A percentile compares a stretch with the other conserved stretches of the same genome.
phyloP scores from a whole-genome alignment of 176 grass and related monocot species.

The Raddia distichophylla region DNA sequence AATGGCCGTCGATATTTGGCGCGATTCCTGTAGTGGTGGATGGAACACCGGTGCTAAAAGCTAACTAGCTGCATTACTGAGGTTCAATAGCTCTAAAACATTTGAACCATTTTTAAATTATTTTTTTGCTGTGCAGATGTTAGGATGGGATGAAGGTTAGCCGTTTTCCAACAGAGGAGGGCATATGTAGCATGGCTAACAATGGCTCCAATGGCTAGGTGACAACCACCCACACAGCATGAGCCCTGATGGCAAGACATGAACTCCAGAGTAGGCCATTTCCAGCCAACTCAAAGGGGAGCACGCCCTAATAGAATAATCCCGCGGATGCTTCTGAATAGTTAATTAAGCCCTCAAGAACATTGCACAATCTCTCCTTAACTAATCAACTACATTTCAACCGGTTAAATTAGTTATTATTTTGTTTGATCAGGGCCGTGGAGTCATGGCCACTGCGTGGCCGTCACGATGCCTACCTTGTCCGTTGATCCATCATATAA shows the following conservation, averaged over 20 bases:
- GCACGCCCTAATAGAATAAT: background rate
- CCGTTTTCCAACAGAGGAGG: too few species aligned
- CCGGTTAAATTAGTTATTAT: background rate
- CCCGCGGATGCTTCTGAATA: background rate
- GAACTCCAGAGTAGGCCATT: conserved; percentile 21
- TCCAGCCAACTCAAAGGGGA: background rate
- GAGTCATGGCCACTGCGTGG: conserved; percentile 45
- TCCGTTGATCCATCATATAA: background rate
- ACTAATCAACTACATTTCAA: background rate
- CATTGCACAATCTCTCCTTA: background rate
- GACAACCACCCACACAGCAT: background rate
- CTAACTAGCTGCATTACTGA: too few species aligned
- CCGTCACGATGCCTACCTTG: conserved; percentile 52
- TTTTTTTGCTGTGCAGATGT: too few species aligned
- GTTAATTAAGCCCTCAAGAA: background rate
- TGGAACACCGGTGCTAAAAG: too few species aligned
- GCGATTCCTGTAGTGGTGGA: too few species aligned
- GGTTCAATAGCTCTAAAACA: too few species aligned
- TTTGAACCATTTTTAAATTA: too few species aligned
- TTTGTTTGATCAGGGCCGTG: background rate
- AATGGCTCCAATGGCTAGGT: conserved; percentile 24
- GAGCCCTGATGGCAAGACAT: conserved; percentile 20
- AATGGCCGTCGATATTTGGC: too few species aligned
- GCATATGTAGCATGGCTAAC: background rate
- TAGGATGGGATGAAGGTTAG: too few species aligned